Evolutionary conservation across 2,329 filamentous ascomycete genomes (phyloP), one percentile per base, ranked within the genome.

Genomic region (Dissoconium aciculare): DNA sequence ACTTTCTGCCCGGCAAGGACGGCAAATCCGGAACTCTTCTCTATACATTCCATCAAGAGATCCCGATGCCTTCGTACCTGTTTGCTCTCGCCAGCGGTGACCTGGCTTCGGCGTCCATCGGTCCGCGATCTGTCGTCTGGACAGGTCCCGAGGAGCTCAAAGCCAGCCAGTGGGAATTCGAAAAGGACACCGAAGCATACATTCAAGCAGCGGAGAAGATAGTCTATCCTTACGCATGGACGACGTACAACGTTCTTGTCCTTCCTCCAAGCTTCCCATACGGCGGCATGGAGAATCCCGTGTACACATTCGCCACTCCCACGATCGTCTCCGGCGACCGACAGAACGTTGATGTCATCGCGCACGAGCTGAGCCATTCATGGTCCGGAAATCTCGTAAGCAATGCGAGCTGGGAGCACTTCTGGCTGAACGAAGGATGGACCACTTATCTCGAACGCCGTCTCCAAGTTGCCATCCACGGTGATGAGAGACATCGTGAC

Each of bases 281-380:
- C 46, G 83, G 82, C 47, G 79, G 78, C 57, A 59, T 59, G 68
- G 54, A 37, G 32, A 43, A 41, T 52, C 85, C 85, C 0, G 74
- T 93, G 31, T 93, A 80, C 59, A 95, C 89, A 0, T 95, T 92
- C 53, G 87, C 85, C 1, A 95, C 89, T 2, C 87, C 87, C 2
- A 92, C 84, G 19, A 78, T 95, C 44, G 84, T 98, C 50, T 89
- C 79, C 34, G 87, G 87, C 28, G 69, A 66, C 39, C 56, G 63
- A 40, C 78, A 93, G 51, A 95, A 95, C 44, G 73, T 95, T 12
- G 87, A 95, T 52, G 87, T 95, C 12, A 92, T 98, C 56, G 89
- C 89, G 2, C 89, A 93, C 53, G 85, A 81, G 47, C 59, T 78
- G 26, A 60, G 67, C 4, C 73, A 78, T 47, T 72, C 78, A 46